These are phyloP conservation scores for Pyrenophora teres DNA, from an alignment of 2,329 filamentous ascomycete genomes.

Conservation along the genomic window DNA sequence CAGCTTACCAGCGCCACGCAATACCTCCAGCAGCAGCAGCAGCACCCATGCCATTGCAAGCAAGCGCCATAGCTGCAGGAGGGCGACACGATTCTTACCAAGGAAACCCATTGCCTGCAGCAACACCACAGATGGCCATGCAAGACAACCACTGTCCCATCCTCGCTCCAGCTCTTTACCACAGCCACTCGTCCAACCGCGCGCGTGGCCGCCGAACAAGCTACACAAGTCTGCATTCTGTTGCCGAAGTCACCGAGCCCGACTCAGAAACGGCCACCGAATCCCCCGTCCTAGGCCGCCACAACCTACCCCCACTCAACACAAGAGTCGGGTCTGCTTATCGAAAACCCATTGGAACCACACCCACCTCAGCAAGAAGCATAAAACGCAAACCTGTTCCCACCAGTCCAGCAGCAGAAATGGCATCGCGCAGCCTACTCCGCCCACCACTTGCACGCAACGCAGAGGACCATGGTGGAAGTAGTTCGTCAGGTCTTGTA, in stretches of 20 bases:
- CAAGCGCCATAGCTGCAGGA: not conserved
- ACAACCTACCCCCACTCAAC: slow-evolving; percentile 3
- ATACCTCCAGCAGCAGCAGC: slow-evolving; percentile 9
- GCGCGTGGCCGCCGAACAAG: slow-evolving; percentile 41
- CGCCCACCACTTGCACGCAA: slow-evolving; percentile 26
- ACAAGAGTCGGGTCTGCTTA: not conserved
- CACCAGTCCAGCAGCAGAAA: slow-evolving; percentile 22
- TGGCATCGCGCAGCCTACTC: slow-evolving; percentile 26
- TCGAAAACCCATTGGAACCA: slow-evolving; percentile 6
- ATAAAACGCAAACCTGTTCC: slow-evolving; percentile 37
- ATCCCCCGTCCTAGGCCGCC: slow-evolving; percentile 28
- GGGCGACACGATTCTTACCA: not conserved
- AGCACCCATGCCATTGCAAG: slow-evolving; percentile 1
- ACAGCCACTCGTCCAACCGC: slow-evolving; percentile 43
- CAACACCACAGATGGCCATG: slow-evolving; percentile 13
- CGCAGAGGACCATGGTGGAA: slow-evolving; percentile 27
- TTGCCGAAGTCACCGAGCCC: slow-evolving; percentile 41
- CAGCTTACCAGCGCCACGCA: slow-evolving; percentile 5
- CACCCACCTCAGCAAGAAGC: slow-evolving; percentile 16
- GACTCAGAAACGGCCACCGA: slow-evolving; percentile 25
- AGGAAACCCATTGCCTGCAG: slow-evolving; percentile 8
- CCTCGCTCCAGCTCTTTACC: slow-evolving; percentile 33
- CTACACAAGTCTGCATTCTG: slow-evolving; percentile 38
- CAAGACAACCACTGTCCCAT: slow-evolving; percentile 26
- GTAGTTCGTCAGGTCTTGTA: slow-evolving; percentile 30